phyloP scores from a whole-genome alignment of 1,139 yeast genomes.

The Diutina pseudorugosa region DNA sequence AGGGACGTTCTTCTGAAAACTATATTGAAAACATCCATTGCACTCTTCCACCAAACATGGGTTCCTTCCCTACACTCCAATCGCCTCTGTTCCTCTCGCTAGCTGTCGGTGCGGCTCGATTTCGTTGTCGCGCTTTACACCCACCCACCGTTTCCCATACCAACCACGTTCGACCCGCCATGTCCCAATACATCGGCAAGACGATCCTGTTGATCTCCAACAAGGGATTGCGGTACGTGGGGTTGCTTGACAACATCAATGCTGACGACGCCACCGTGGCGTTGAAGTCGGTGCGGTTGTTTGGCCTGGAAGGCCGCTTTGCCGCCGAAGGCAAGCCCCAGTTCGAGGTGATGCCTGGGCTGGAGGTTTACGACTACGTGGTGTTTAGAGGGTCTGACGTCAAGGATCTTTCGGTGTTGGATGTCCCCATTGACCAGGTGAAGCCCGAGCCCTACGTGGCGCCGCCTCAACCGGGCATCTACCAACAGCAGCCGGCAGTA shows the following conservation, averaged over 20 bases:
- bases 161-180: constrained; percentile 11
- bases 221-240: constrained; percentile 83
- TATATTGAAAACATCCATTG: too few relatives aligned
- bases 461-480: background rate
- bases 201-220: constrained; percentile 82
- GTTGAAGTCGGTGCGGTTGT: constrained; percentile 66
- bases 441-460: constrained; percentile 18
- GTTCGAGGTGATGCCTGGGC: constrained; percentile 64
- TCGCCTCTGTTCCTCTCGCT: too few relatives aligned
- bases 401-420: constrained; percentile 77
- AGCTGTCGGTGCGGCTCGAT: background rate
- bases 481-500: background rate
- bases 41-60: too few relatives aligned
- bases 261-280: constrained; percentile 91
- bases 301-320: constrained; percentile 89
- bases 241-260: constrained; percentile 74
- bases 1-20: too few relatives aligned
- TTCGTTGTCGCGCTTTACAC: background rate
- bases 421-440: constrained; percentile 44
- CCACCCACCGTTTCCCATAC: background rate
- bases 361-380: constrained; percentile 64
- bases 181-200: constrained; percentile 89
- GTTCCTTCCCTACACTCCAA: too few relatives aligned
- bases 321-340: constrained; percentile 45
- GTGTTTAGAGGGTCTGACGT: constrained; percentile 91